Conservation (phyloP, 164 flowering plant species). For the Vitis riparia region DNA sequence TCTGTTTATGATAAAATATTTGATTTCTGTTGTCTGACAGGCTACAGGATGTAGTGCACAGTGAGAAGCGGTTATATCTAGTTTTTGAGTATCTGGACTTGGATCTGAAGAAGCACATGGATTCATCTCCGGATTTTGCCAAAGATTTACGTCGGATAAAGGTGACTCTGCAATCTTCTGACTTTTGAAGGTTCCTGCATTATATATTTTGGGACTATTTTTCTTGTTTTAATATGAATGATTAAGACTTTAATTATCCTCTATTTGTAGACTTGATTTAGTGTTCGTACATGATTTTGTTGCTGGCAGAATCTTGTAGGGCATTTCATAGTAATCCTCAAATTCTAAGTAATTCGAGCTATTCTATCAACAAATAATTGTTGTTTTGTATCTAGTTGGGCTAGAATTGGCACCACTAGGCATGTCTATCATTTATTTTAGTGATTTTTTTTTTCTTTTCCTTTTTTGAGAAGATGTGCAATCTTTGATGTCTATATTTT, state of each 20-base stretch:
- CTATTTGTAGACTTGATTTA: not conserved
- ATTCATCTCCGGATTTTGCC: conserved; percentile 80
- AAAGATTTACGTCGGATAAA: conserved; percentile 71
- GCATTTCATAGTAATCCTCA: not conserved
- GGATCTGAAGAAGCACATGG: conserved; percentile 98
- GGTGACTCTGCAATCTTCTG: conserved; percentile 61
- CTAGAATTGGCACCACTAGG: not conserved
- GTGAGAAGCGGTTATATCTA: conserved; percentile 85
- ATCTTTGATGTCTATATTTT: not conserved
- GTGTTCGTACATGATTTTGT: not conserved
- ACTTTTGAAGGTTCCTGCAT: conserved; percentile 6
- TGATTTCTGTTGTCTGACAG: conserved; percentile 31
- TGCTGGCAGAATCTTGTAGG: not conserved
- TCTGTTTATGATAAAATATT: not conserved
- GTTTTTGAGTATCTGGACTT: conserved; percentile 95
- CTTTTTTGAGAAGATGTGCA: not conserved
- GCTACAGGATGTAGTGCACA: conserved; percentile 96
- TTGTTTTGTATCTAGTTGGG: not conserved
- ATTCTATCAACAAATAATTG: not conserved
- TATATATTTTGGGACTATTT: not conserved
- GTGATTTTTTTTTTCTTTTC: not conserved
- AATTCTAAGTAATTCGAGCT: not conserved
- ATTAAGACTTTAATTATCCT: not conserved
- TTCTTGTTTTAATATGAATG: conserved; percentile 3
- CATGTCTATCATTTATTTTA: not conserved